Conservation (phyloP, 2,329 filamentous ascomycete species). For the Sporothrix brasiliensis region DNA sequence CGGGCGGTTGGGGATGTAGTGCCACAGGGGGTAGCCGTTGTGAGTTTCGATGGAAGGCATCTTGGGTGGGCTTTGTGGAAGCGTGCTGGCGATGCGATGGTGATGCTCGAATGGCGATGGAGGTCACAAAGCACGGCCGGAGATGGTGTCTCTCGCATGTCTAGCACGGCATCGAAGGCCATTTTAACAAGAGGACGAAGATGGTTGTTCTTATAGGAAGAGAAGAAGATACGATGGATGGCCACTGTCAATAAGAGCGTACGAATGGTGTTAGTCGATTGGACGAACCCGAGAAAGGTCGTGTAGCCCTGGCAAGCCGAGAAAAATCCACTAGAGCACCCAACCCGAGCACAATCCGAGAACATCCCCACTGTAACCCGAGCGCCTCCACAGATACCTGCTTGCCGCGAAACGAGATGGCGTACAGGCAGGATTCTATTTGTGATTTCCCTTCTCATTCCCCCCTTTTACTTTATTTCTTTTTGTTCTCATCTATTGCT, state of each 20-base stretch:
- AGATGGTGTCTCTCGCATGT: not conserved
- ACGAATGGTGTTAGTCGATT: too few relatives aligned
- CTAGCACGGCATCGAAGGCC: not conserved
- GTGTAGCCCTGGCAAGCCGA: constrained; percentile 3
- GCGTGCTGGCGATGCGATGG: not conserved
- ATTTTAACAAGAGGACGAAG: not conserved
- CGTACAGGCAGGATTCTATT: too few relatives aligned
- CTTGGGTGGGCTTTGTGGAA: not conserved
- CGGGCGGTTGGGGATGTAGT: constrained; percentile 23
- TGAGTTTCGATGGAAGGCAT: constrained; percentile 20
- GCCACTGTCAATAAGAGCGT: too few relatives aligned
- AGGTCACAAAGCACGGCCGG: too few relatives aligned
- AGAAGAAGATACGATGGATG: not conserved
- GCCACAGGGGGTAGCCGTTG: constrained; percentile 21
- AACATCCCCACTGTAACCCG: not conserved
- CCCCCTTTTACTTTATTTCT: not conserved
- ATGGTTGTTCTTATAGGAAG: not conserved
- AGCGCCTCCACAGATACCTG: not conserved
- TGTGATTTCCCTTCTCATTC: not conserved
- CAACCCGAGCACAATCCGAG: constrained; percentile 8
- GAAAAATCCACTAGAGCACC: not conserved
- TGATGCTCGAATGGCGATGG: not conserved
- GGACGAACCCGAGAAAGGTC: not conserved
- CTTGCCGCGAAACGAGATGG: too few relatives aligned
- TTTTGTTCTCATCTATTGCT: not conserved